Conservation (phyloP, 345 rosid genomes). For the Pistacia vera region DNA sequence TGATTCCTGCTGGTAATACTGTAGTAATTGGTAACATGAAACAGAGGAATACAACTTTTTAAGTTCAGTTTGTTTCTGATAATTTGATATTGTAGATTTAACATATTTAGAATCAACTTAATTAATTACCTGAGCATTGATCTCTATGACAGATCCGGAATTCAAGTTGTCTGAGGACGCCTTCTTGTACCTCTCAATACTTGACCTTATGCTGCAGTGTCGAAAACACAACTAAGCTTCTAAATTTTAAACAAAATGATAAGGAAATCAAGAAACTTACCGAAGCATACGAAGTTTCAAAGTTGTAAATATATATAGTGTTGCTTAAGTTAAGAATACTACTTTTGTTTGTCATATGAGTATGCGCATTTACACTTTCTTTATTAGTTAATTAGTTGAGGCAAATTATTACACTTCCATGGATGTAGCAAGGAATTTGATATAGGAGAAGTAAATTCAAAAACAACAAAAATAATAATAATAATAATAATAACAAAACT, state of each 20-base stretch:
- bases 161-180: conserved; percentile 74
- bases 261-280: too few relatives aligned
- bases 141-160: conserved; percentile 69
- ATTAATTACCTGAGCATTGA: conserved; percentile 86
- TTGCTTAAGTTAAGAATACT: too few relatives aligned
- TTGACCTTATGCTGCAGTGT: conserved; percentile 68
- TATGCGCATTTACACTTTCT: too few relatives aligned
- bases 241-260: background rate
- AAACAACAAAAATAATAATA: too few relatives aligned
- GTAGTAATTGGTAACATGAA: conserved; percentile 4
- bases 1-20: conserved; percentile 98
- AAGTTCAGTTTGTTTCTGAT: background rate
- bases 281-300: background rate
- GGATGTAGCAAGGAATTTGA: too few relatives aligned
- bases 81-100: background rate
- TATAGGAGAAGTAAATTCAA: too few relatives aligned
- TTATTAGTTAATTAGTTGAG: too few relatives aligned
- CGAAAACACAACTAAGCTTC: background rate
- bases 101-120: background rate
- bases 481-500: too few relatives aligned
- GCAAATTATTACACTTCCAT: too few relatives aligned
- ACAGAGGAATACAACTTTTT: background rate
- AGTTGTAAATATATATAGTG: too few relatives aligned
- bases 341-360: too few relatives aligned
- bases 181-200: conserved; percentile 94